Evolutionary conservation across 2,329 filamentous ascomycete species (phyloP).

Genomic region (Beauveria caledonica): DNA sequence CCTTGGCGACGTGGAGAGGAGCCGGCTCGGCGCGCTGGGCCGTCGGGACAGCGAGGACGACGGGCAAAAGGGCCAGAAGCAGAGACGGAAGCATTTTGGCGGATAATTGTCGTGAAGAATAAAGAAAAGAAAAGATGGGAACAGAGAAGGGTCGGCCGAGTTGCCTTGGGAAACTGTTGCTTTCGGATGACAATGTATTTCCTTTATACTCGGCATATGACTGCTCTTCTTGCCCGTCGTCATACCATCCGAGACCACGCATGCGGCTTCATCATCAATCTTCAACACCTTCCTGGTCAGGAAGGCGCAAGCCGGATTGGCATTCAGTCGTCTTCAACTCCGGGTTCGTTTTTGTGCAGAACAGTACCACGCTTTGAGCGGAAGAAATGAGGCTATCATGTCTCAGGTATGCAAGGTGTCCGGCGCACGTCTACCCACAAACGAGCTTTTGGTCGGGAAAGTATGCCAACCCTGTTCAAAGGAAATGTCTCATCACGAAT

Average conservation of each 20-base stretch:
- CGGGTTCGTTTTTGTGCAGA: neutral
- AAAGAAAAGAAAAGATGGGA: no score
- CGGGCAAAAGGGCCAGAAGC: constrained; percentile 18
- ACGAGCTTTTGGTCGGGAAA: neutral
- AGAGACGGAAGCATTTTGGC: constrained; percentile 18
- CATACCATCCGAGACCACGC: neutral
- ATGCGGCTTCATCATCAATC: neutral
- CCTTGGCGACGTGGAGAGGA: constrained; percentile 18
- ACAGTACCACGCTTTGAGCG: neutral
- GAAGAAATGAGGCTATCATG: neutral
- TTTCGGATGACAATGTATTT: neutral
- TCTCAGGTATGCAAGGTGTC: neutral
- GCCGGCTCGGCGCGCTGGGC: constrained; percentile 20
- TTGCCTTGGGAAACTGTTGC: neutral
- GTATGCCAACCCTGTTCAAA: constrained; percentile 8
- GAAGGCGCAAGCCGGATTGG: neutral
- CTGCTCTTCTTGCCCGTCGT: neutral
- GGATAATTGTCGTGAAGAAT: neutral
- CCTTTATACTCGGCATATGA: neutral
- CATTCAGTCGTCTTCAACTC: neutral
- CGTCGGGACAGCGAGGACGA: constrained; percentile 17
- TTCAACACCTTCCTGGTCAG: constrained; percentile 1
- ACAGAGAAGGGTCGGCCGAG: neutral
- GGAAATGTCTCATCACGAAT: neutral
- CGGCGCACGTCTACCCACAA: neutral